Percentiles rank a stretch among this genome's conserved stretches.
These are phyloP conservation scores for Elsinoe perseae DNA, from an alignment of 2,329 filamentous ascomycete genomes.

Conservation along the genomic window DNA sequence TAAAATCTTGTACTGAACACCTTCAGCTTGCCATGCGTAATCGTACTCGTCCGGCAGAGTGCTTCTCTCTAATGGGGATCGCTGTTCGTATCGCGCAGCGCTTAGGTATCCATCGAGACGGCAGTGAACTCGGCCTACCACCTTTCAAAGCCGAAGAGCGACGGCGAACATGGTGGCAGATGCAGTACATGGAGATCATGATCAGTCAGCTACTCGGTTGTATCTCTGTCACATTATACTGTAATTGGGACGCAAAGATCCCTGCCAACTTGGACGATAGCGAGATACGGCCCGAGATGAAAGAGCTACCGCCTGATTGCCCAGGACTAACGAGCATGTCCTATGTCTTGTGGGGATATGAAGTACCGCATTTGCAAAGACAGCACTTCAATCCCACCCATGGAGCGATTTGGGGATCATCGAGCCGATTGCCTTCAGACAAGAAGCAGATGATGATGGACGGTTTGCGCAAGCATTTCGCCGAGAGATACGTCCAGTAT, in stretches of 20 bases:
- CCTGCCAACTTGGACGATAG: constrained; percentile 16
- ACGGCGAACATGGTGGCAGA: constrained; percentile 50
- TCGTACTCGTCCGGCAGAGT: background rate
- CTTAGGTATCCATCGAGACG: constrained; percentile 55
- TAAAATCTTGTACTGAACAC: background rate
- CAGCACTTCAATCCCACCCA: background rate
- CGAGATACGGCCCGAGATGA: constrained; percentile 8
- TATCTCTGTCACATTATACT: constrained; percentile 16
- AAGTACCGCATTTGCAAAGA: constrained; percentile 11
- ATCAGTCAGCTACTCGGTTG: constrained; percentile 11
- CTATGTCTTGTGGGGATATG: constrained; percentile 14
- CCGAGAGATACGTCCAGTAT: constrained; percentile 16
- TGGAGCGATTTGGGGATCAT: constrained; percentile 12
- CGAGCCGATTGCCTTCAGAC: background rate
- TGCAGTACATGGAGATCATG: constrained; percentile 17
- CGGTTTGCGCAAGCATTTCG: constrained; percentile 9
- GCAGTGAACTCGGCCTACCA: constrained; percentile 41
- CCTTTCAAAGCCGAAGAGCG: constrained; percentile 53
- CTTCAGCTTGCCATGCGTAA: background rate
- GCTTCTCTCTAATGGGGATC: constrained; percentile 46
- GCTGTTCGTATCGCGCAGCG: constrained; percentile 53
- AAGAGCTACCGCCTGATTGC: constrained; percentile 1
- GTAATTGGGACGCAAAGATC: constrained; percentile 13
- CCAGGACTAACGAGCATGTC: constrained; percentile 17
- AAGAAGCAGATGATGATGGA: constrained; percentile 7